Conservation (phyloP, 345 rosid species). For the Luvunga scandens region DNA sequence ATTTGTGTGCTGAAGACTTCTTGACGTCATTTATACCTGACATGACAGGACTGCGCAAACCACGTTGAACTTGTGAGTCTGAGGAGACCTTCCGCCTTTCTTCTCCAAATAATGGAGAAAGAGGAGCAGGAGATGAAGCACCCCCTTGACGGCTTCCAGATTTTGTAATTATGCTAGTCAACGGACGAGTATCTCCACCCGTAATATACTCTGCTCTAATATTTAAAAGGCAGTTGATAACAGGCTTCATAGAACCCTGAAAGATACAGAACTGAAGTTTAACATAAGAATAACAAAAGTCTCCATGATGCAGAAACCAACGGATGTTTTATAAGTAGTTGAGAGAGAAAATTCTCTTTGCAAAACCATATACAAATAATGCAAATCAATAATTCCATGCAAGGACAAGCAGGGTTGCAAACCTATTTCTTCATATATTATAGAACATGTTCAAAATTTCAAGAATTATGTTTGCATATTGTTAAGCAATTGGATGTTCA, state of each 20-base stretch:
- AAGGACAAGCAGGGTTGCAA: background rate
- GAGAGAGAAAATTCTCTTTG: background rate
- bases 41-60: constrained; percentile 40
- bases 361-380: background rate
- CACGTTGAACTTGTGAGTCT: constrained; percentile 51
- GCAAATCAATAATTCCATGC: background rate
- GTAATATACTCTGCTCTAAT: constrained; percentile 34
- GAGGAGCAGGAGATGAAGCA: constrained; percentile 21
- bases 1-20: background rate
- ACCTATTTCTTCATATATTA: background rate
- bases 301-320: background rate
- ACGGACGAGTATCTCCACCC: constrained; percentile 19
- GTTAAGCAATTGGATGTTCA: background rate
- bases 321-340: background rate
- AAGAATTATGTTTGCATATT: background rate
- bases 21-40: constrained; percentile 31
- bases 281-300: background rate
- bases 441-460: background rate
- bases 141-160: constrained; percentile 21
- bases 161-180: constrained; percentile 12
- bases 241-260: constrained; percentile 57
- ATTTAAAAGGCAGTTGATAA: constrained; percentile 45
- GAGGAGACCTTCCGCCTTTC: constrained; percentile 44
- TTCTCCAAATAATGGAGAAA: constrained; percentile 42
- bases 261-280: constrained; percentile 13